Evolutionary conservation across 495 filamentous ascomycete genomes (phyloP).

Genomic region (Penicillium roqueforti): DNA sequence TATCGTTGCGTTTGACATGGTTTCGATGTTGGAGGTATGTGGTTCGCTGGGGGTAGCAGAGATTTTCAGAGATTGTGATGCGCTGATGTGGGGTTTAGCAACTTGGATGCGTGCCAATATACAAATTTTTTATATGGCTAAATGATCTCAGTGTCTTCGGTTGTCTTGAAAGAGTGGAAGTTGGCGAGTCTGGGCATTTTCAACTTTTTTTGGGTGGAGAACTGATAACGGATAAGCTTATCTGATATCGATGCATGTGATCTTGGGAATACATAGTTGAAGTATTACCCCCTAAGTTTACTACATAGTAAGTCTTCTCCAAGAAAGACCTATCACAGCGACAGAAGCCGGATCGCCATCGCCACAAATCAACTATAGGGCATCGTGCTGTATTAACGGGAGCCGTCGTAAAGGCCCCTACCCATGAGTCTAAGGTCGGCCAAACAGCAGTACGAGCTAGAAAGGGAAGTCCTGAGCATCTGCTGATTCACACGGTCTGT

Average conservation of each 20-base stretch:
- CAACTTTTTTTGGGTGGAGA: constrained; percentile 28
- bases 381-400: neutral
- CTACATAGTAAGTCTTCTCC: too few species aligned
- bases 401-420: neutral
- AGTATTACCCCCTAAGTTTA: too few species aligned
- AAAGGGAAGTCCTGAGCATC: neutral
- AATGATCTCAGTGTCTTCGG: neutral
- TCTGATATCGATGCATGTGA: constrained; percentile 14
- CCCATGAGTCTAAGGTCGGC: neutral
- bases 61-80: neutral
- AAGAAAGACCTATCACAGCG: neutral
- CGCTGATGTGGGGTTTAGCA: neutral
- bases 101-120: neutral
- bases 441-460: neutral
- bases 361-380: neutral
- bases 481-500: neutral
- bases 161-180: constrained; percentile 1
- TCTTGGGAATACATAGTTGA: too few species aligned
- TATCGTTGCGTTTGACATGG: neutral
- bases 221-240: constrained; percentile 18
- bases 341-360: neutral
- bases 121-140: neutral
- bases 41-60: neutral
- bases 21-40: neutral
- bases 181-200: constrained; percentile 16